Evolutionary conservation across 495 filamentous ascomycete species (phyloP).

Genomic region (Astrothelium macrocarpum): DNA sequence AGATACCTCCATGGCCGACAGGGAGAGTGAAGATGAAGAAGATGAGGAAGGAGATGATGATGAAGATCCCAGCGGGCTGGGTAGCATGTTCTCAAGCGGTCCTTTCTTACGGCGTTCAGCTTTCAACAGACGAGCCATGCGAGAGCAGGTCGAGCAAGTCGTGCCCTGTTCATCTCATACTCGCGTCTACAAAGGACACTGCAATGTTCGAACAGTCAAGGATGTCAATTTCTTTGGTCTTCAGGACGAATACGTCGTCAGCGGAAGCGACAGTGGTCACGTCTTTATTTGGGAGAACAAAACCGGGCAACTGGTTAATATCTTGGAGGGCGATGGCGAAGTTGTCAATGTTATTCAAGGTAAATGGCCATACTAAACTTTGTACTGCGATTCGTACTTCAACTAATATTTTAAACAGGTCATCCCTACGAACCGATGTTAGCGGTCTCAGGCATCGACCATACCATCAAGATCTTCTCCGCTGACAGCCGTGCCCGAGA

Average conservation of each 20-base stretch:
- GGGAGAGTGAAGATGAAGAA: slow-evolving; percentile 30
- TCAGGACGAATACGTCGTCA: slow-evolving; percentile 66
- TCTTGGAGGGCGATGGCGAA: slow-evolving; percentile 61
- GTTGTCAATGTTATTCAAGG: slow-evolving; percentile 67
- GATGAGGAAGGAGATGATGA: slow-evolving; percentile 31
- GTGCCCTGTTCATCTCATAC: slow-evolving; percentile 51
- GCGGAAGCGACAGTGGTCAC: slow-evolving; percentile 59
- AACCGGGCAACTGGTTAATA: slow-evolving; percentile 53
- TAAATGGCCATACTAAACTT: slow-evolving; percentile 19
- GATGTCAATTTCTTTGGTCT: slow-evolving; percentile 66
- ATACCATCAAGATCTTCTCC: slow-evolving; percentile 69
- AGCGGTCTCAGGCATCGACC: slow-evolving; percentile 63
- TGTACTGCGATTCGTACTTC: background rate
- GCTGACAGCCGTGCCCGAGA: slow-evolving; percentile 51
- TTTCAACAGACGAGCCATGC: slow-evolving; percentile 33
- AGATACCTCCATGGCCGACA: slow-evolving; percentile 24
- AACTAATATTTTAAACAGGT: slow-evolving; percentile 31
- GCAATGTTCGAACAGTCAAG: slow-evolving; percentile 66
- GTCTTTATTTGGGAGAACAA: slow-evolving; percentile 65
- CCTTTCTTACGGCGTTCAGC: slow-evolving; percentile 32
- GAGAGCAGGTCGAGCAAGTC: slow-evolving; percentile 40
- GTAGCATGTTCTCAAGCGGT: slow-evolving; percentile 23
- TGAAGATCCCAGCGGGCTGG: slow-evolving; percentile 31
- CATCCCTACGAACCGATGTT: slow-evolving; percentile 66
- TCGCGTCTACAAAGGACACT: slow-evolving; percentile 54